Percentiles rank a stretch among this genome's conserved stretches.
Conservation (phyloP, 1,284 basidiomycete species). For the Sporisorium iseilematis-ciliati region DNA sequence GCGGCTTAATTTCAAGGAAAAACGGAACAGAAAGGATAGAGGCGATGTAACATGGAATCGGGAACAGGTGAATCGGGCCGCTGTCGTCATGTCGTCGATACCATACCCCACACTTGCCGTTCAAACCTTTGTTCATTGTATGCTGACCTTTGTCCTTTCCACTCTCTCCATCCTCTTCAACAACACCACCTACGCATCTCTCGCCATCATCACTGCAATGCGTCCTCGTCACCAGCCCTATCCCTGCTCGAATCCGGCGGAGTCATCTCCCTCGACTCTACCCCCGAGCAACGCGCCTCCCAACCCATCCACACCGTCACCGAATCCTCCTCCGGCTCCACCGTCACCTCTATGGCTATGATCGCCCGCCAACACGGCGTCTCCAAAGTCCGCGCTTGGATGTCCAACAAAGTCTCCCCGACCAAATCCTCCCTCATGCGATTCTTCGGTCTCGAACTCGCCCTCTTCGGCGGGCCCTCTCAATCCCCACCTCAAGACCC, state of each 20-base stretch:
- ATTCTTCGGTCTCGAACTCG: conserved; percentile 53
- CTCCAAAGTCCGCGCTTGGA: conserved; percentile 33
- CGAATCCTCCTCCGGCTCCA: conserved; percentile 53
- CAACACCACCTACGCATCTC: not conserved
- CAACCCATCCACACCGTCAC: conserved; percentile 35
- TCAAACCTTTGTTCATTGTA: not conserved
- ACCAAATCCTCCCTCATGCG: conserved; percentile 52
- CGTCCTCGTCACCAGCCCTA: conserved; percentile 16
- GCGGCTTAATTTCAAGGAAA: conserved; percentile 6
- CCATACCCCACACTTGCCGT: not conserved
- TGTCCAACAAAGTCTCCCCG: conserved; percentile 52
- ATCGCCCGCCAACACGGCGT: conserved; percentile 49
- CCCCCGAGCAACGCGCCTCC: conserved; percentile 11
- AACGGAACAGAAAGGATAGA: not conserved
- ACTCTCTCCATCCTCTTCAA: not conserved
- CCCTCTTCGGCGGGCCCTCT: conserved; percentile 53
- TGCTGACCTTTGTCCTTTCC: conserved; percentile 7
- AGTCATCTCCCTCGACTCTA: conserved; percentile 39
- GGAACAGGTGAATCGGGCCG: not conserved
- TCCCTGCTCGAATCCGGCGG: conserved; percentile 38
- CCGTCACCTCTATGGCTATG: conserved; percentile 53
- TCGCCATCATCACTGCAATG: conserved; percentile 4
- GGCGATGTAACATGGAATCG: conserved; percentile 5
- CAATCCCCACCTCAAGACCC: conserved; percentile 45
- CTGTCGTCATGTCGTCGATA: conserved; percentile 8